Percentiles rank a stretch among this genome's conserved stretches.
Conservation (phyloP, 179 eudicot genomes). For the Heliamphora pulchella region DNA sequence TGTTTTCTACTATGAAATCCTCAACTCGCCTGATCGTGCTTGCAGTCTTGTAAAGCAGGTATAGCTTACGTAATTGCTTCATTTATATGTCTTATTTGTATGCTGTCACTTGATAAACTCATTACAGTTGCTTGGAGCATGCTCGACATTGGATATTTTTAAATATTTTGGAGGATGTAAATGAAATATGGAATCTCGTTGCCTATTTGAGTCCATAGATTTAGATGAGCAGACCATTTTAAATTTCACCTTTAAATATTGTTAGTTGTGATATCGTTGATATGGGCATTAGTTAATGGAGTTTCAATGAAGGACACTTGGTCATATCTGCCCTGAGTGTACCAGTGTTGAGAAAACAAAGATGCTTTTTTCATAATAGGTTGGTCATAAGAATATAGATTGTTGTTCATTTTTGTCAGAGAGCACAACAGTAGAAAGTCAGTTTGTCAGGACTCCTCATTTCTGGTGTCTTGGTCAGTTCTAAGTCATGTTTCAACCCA, state of each 20-base stretch:
- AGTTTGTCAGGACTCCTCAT: no score
- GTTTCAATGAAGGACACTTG: background rate
- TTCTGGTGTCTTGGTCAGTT: no score
- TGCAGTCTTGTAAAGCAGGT: constrained; percentile 48
- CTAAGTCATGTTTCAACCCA: background rate
- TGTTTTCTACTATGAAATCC: constrained; percentile 45
- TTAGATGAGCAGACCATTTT: background rate
- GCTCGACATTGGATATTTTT: background rate
- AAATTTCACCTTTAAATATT: background rate
- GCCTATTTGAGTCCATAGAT: background rate
- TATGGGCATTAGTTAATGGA: background rate
- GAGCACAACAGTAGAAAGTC: no score
- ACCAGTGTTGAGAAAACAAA: no score
- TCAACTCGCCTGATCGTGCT: constrained; percentile 48
- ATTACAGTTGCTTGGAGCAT: background rate
- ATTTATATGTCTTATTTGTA: background rate
- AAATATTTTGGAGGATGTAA: background rate
- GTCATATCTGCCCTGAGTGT: no score
- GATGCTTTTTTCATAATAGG: no score
- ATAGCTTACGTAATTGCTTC: background rate
- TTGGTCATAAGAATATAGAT: no score
- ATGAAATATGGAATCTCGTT: background rate
- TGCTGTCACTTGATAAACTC: background rate
- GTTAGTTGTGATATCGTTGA: background rate
- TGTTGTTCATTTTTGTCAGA: no score